Percentiles rank a stretch among this genome's conserved stretches.
phyloP scores from a whole-genome alignment of 1,284 basidiomycete species.

The Tranzscheliella williamsii region DNA sequence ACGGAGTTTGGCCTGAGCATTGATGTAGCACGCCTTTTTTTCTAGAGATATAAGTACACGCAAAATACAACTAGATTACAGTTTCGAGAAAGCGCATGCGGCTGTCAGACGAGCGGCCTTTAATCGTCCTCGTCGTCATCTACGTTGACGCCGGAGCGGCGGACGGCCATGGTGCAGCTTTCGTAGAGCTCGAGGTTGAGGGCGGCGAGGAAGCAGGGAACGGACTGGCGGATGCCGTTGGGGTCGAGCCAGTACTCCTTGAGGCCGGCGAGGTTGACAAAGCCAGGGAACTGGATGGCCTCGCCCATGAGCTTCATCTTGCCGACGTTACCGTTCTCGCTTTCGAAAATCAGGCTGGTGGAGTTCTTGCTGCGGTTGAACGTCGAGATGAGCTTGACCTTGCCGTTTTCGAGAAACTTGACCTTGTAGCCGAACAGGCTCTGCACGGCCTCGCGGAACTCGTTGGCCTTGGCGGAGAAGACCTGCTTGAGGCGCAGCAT shows the following conservation, averaged over 20 bases:
- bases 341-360: conserved; percentile 63
- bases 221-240: conserved; percentile 62
- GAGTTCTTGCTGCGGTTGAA: conserved; percentile 66
- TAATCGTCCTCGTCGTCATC: conserved; percentile 11
- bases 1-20: too few species aligned
- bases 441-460: conserved; percentile 78
- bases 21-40: too few species aligned
- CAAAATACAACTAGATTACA: background rate
- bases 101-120: too few species aligned
- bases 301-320: conserved; percentile 65
- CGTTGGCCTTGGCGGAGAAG: conserved; percentile 74
- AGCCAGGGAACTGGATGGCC: conserved; percentile 28
- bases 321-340: conserved; percentile 63
- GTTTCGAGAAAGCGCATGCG: too few species aligned
- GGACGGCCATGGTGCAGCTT: conserved; percentile 35
- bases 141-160: conserved; percentile 4
- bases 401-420: conserved; percentile 79
- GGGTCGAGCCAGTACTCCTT: conserved; percentile 64
- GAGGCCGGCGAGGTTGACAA: conserved; percentile 44
- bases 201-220: conserved; percentile 65
- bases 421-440: conserved; percentile 81
- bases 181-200: conserved; percentile 64
- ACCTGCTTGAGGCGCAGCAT: conserved; percentile 72
- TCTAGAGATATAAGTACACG: too few species aligned
- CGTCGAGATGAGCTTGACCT: conserved; percentile 78